phyloP scores from a whole-genome alignment of 2,329 filamentous ascomycete species.

The Clarireedia hainanense region DNA sequence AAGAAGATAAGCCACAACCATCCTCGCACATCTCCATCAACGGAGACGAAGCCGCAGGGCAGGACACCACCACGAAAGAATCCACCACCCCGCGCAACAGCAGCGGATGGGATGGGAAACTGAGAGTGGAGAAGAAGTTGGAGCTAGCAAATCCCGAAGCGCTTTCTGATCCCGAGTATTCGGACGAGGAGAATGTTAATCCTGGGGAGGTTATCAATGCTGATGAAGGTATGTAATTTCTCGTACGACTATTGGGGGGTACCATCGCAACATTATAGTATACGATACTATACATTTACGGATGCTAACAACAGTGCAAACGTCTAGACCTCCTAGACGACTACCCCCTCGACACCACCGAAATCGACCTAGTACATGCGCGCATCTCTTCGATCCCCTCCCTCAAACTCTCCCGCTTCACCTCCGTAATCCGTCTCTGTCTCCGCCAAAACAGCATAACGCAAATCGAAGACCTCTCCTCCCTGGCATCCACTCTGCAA shows the following conservation, averaged over 20 bases:
- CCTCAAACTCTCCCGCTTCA: constrained; percentile 78
- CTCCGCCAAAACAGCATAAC: constrained; percentile 89
- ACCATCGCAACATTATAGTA: not conserved
- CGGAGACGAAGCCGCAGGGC: constrained; percentile 18
- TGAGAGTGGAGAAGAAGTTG: constrained; percentile 59
- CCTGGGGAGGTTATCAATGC: constrained; percentile 69
- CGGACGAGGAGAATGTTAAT: constrained; percentile 61
- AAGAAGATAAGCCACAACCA: constrained; percentile 15
- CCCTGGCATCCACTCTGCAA: constrained; percentile 57
- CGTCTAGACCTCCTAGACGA: constrained; percentile 47
- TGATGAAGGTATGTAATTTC: constrained; percentile 58
- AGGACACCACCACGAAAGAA: constrained; percentile 20
- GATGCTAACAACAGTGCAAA: constrained; percentile 5
- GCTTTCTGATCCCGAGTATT: constrained; percentile 78
- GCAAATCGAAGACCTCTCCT: constrained; percentile 65
- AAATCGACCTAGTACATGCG: constrained; percentile 86
- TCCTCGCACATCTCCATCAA: constrained; percentile 23
- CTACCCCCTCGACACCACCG: constrained; percentile 55
- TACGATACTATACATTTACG: not conserved
- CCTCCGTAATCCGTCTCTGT: constrained; percentile 67
- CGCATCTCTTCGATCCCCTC: constrained; percentile 71
- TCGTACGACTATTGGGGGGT: constrained; percentile 3
- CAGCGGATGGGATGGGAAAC: constrained; percentile 78
- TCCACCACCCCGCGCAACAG: constrained; percentile 36
- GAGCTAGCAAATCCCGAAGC: constrained; percentile 72